Percentiles rank a stretch among this genome's conserved stretches.
Evolutionary conservation across 1,284 basidiomycete genomes (phyloP).

Genomic region (Austropuccinia psidii): DNA sequence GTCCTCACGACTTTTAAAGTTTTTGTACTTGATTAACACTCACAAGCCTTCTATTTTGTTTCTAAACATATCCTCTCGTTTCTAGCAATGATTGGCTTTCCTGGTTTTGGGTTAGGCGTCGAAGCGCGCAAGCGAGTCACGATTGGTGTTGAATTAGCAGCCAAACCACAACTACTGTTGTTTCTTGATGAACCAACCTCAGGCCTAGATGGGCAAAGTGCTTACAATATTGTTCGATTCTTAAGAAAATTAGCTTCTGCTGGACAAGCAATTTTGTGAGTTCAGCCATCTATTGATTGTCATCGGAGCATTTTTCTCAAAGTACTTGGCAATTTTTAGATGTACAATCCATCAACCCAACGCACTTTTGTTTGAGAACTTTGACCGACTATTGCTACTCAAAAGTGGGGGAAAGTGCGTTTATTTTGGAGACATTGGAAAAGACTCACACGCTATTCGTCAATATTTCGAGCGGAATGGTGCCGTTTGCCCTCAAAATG

Average conservation of each 20-base stretch:
- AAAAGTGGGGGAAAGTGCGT: conserved; percentile 52
- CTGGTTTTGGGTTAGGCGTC: conserved; percentile 53
- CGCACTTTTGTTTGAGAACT: conserved; percentile 58
- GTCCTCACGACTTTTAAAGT: conserved; percentile 50
- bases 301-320: conserved; percentile 46
- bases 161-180: conserved; percentile 49
- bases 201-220: conserved; percentile 78
- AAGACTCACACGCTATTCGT: conserved; percentile 53
- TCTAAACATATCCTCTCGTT: too few relatives aligned
- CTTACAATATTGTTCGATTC: conserved; percentile 75
- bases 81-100: conserved; percentile 45
- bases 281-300: conserved; percentile 38
- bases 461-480: conserved; percentile 55
- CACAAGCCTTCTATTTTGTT: too few relatives aligned
- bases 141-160: conserved; percentile 58
- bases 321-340: conserved; percentile 51
- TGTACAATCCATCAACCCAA: conserved; percentile 63
- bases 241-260: conserved; percentile 70
- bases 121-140: conserved; percentile 56
- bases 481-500: conserved; percentile 52
- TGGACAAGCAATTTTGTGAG: conserved; percentile 60
- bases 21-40: background rate
- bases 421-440: conserved; percentile 56
- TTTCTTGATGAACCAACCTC: conserved; percentile 55
- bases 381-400: conserved; percentile 55